phyloP scores from a whole-genome alignment of 2,329 filamentous ascomycete species.

The Sordariomycetes sp. region DNA sequence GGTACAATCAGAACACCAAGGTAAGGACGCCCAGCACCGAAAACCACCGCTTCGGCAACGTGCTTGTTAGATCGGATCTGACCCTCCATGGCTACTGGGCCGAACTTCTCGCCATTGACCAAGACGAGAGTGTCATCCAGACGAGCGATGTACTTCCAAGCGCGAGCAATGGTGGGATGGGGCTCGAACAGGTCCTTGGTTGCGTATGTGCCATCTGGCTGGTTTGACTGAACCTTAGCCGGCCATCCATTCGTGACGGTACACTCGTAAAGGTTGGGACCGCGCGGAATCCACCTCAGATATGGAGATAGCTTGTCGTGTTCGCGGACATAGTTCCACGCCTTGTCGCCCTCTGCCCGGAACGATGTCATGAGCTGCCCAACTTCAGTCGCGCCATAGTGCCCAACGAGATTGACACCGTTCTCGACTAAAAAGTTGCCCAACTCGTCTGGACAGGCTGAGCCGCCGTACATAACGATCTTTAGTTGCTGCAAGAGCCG shows the following conservation, averaged over 20 bases:
- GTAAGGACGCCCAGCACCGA: constrained; percentile 46
- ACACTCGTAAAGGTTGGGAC: constrained; percentile 24
- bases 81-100: constrained; percentile 52
- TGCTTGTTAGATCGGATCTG: constrained; percentile 32
- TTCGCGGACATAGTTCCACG: constrained; percentile 17
- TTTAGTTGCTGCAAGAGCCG: constrained; percentile 31
- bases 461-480: constrained; percentile 46
- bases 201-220: constrained; percentile 49
- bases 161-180: constrained; percentile 38
- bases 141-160: constrained; percentile 52
- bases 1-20: constrained; percentile 49
- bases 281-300: constrained; percentile 11
- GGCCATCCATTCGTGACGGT: constrained; percentile 37
- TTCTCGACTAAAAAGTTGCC: constrained; percentile 40
- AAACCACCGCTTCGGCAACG: constrained; percentile 48
- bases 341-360: constrained; percentile 14
- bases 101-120: constrained; percentile 60
- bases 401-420: constrained; percentile 43
- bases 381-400: constrained; percentile 40
- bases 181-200: constrained; percentile 54
- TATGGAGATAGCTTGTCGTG: constrained; percentile 4
- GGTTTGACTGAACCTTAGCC: constrained; percentile 45
- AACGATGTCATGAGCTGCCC: constrained; percentile 16
- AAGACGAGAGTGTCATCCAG: constrained; percentile 50
- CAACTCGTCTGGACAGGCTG: constrained; percentile 46